These are phyloP conservation scores for Neurospora intermedia DNA, from an alignment of 495 filamentous ascomycete species.

Conservation along the genomic window DNA sequence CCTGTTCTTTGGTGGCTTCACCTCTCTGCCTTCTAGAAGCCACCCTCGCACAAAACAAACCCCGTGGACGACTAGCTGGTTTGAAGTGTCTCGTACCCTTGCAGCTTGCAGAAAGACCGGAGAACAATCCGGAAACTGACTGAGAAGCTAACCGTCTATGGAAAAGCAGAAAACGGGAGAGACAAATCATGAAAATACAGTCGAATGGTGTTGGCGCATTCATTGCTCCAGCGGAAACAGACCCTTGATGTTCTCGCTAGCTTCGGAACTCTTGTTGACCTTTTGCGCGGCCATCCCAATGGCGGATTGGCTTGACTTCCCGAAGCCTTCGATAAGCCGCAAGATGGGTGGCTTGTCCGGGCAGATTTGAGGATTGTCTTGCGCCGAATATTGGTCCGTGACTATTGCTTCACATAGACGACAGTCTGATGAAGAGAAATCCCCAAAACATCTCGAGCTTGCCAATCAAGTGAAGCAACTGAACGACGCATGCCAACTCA, in stretches of 20 bases:
- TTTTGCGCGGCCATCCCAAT: background rate
- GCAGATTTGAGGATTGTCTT: background rate
- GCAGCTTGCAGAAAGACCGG: background rate
- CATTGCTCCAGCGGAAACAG: background rate
- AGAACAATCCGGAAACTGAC: background rate
- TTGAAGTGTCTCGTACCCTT: background rate
- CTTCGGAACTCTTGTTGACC: background rate
- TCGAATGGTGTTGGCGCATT: background rate
- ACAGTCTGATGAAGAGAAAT: background rate
- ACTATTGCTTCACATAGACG: background rate
- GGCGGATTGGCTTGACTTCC: background rate
- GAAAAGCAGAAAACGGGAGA: background rate
- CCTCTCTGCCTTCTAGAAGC: background rate
- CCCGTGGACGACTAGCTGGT: background rate
- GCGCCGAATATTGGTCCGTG: background rate
- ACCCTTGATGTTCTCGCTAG: background rate
- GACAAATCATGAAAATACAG: background rate
- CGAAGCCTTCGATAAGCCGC: background rate
- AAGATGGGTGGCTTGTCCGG: background rate
- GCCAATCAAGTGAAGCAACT: background rate
- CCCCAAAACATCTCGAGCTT: background rate
- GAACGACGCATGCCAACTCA: background rate
- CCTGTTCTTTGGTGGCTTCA: background rate
- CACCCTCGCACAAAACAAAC: background rate
- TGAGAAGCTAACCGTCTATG: background rate